Base-by-base conservation (phyloP, 768 basidiomycete genomes). In the Kwoniella shandongensis region DNA sequence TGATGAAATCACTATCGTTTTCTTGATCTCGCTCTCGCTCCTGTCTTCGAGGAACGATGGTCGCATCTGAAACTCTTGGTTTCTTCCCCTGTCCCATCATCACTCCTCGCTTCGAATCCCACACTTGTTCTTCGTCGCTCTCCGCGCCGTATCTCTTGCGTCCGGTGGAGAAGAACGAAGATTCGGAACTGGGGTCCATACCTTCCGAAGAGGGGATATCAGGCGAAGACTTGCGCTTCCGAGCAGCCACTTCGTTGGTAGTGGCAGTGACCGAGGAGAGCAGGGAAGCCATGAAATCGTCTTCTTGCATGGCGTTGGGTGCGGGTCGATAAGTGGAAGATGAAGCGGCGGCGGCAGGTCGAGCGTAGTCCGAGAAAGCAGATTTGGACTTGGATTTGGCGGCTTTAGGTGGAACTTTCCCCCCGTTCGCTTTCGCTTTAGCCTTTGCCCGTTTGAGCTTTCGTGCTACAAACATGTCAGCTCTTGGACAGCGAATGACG, bases 201-300 rank as follows among this genome's bases (percentile, higher is more conserved):
- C 54, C 58, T 18, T 76, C 75, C 0, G 73, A 73, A 18, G 66
- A 68, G 11, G 71, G 71, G 23, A 68, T 65, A 18, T 70, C 73
- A 25, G 72, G 73, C 6, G 75, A 76, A 35, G 81, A 67, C 78
- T 72, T 55, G 77, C 78, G 59, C 85, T 88, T 66, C 86, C 89
- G 73, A 83, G 38, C 30, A 23, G 57, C 65, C 7, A 42, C 51
- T 12, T 58, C 56, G 20, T 44, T 58, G 0, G 65, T 22, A 2
- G 78, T 69, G 4, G 78, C 72, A 25, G 74, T 78, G 30, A 73
- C 70, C 12, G 67, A 76, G 58, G 85, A 87, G 10, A 99, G 78
- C 0, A 99, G 77, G 35, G 82, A 83, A 0, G 84, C 83, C 89
- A 99, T 88, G 63, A 99, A 91, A 64, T 94, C 91, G 36, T 83